Evolutionary conservation across 2,329 filamentous ascomycete genomes (phyloP).

Genomic region (Aureobasidium sp.): DNA sequence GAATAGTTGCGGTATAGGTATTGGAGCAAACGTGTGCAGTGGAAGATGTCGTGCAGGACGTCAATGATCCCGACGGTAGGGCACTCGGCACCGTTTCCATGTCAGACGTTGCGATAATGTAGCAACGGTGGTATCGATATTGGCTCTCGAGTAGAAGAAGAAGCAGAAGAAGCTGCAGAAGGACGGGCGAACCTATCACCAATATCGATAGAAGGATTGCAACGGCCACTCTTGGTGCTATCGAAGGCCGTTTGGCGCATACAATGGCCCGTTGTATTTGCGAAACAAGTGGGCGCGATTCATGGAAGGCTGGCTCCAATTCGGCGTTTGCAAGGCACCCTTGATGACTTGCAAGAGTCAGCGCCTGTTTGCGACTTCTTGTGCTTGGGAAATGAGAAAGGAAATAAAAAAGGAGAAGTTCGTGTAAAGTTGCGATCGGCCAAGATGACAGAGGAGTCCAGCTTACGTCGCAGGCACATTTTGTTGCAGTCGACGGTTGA

Average conservation of each 20-base stretch:
- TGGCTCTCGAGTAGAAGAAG: conserved; percentile 1
- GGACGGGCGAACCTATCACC: not conserved
- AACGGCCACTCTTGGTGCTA: conserved; percentile 11
- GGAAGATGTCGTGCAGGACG: not conserved
- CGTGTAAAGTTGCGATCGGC: conserved; percentile 12
- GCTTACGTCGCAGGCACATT: conserved; percentile 5
- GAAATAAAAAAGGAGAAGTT: conserved; percentile 5
- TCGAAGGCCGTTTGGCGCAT: conserved; percentile 11
- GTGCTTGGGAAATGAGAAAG: conserved; percentile 7
- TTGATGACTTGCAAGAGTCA: not conserved
- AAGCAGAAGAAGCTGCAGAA: conserved; percentile 1
- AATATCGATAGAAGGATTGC: conserved; percentile 12
- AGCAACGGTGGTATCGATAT: conserved; percentile 12
- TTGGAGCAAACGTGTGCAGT: conserved; percentile 6
- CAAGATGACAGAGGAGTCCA: not conserved
- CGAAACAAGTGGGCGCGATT: conserved; percentile 3
- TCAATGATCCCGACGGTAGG: not conserved
- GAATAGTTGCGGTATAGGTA: conserved; percentile 5
- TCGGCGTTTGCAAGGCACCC: conserved; percentile 6
- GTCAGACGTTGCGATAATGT: conserved; percentile 11
- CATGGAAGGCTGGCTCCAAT: not conserved
- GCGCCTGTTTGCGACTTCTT: not conserved
- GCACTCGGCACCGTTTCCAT: not conserved
- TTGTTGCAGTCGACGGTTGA: not conserved
- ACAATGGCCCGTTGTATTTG: conserved; percentile 1